These are phyloP conservation scores for Kazachstania martiniae DNA, from an alignment of 805 yeast species.

Conservation along the genomic window DNA sequence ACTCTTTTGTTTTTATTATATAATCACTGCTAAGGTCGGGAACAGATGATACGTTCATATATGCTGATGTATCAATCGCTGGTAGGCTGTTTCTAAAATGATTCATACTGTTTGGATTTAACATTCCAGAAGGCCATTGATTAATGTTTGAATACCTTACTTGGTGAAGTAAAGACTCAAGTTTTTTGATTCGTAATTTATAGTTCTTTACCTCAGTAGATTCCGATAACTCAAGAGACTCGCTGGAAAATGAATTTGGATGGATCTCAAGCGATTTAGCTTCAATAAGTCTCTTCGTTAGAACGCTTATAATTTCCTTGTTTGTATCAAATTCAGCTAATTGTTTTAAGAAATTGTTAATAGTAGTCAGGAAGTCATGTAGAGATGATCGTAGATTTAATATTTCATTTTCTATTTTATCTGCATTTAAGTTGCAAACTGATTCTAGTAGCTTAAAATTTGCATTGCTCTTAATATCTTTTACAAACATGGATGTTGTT, in stretches of 20 bases:
- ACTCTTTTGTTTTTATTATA: neutral
- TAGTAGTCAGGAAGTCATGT: constrained; percentile 12
- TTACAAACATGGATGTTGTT: constrained; percentile 2
- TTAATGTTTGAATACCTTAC: constrained; percentile 49
- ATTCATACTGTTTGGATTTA: constrained; percentile 5
- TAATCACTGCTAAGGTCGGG: neutral
- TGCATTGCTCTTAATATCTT: neutral
- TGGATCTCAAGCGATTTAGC: neutral
- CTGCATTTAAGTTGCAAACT: too few species aligned
- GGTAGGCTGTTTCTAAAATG: constrained; percentile 1
- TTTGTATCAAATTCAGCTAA: constrained; percentile 26
- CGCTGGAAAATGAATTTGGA: neutral
- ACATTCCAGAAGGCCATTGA: constrained; percentile 36
- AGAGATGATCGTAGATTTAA: too few species aligned
- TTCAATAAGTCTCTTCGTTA: constrained; percentile 12
- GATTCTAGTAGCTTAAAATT: neutral
- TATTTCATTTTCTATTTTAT: neutral
- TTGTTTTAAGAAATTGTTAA: constrained; percentile 29
- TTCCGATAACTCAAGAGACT: neutral
- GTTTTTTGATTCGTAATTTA: constrained; percentile 58
- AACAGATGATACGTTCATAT: neutral
- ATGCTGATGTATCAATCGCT: too few species aligned
- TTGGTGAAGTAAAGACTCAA: constrained; percentile 70
- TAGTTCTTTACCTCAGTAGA: constrained; percentile 25
- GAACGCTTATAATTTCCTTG: constrained; percentile 25